phyloP scores from a whole-genome alignment of 1,139 yeast genomes.

The Pichia sorboxylosa region DNA sequence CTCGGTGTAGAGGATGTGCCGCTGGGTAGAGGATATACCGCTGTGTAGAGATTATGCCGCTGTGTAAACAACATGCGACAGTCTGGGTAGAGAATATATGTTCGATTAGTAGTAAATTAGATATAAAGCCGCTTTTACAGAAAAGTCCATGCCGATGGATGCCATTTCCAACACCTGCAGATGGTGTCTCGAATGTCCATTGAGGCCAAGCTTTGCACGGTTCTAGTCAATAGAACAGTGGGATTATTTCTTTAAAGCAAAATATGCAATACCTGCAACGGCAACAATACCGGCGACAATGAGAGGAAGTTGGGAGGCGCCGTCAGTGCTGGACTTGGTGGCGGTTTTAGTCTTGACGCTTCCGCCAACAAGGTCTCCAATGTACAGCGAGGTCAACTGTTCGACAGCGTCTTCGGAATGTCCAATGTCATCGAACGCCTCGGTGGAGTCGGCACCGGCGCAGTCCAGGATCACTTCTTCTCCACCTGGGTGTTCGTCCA shows the following conservation, averaged over 20 bases:
- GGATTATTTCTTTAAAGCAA: conserved; percentile 14
- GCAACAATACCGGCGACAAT: conserved; percentile 17
- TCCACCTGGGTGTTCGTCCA: conserved; percentile 99
- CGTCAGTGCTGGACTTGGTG: conserved; percentile 6
- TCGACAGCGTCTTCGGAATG: conserved; percentile 95
- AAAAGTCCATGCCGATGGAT: no score
- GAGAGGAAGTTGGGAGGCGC: conserved; percentile 12
- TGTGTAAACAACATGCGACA: no score
- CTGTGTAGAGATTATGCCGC: no score
- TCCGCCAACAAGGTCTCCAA: conserved; percentile 52
- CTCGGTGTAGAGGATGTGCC: no score
- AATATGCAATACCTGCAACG: conserved; percentile 20
- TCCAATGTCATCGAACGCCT: conserved; percentile 90
- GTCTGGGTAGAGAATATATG: no score
- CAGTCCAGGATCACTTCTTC: conserved; percentile 88
- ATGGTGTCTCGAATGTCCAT: no score
- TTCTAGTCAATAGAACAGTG: no score
- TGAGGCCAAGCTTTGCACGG: no score
- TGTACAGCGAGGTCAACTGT: conserved; percentile 49
- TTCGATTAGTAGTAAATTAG: no score
- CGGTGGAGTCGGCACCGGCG: conserved; percentile 91
- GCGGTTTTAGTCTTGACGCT: conserved; percentile 9
- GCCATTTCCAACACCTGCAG: no score
- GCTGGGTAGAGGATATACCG: no score
- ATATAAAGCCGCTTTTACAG: no score